phyloP scores from a whole-genome alignment of 1,284 basidiomycete species.

The Tilletia walkeri region DNA sequence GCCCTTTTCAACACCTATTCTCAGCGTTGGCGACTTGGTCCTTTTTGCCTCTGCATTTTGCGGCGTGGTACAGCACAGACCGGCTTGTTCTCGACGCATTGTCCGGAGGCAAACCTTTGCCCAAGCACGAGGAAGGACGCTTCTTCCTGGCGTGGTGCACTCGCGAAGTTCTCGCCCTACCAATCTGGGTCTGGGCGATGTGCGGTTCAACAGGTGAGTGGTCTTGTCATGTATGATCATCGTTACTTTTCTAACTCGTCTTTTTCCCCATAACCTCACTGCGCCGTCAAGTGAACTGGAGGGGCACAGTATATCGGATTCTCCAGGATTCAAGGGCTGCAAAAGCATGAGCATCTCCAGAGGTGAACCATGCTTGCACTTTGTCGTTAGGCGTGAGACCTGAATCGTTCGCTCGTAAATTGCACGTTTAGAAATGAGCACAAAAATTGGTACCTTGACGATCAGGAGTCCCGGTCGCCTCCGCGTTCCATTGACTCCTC shows the following conservation, averaged over 20 bases:
- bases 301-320: constrained; percentile 15
- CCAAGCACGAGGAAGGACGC: constrained; percentile 20
- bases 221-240: neutral
- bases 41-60: constrained; percentile 24
- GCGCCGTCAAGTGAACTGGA: constrained; percentile 13
- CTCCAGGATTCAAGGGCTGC: constrained; percentile 8
- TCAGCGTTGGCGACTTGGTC: constrained; percentile 3
- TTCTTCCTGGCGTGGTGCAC: constrained; percentile 40
- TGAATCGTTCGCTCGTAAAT: no score
- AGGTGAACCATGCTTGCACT: no score
- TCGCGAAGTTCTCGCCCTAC: constrained; percentile 48
- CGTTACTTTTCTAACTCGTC: neutral
- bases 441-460: no score
- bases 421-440: no score
- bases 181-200: constrained; percentile 53
- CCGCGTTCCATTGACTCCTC: no score
- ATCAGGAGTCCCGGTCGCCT: no score
- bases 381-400: no score
- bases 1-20: neutral
- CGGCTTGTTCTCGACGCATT: constrained; percentile 28
- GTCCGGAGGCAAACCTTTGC: constrained; percentile 24
- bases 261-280: neutral
- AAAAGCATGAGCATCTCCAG: neutral
- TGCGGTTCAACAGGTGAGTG: constrained; percentile 27
- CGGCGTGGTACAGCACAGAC: constrained; percentile 30